Evolutionary conservation across 2,329 filamentous ascomycete genomes (phyloP), one percentile per base, ranked within the genome.

Genomic region (Kalmusia sp.): DNA sequence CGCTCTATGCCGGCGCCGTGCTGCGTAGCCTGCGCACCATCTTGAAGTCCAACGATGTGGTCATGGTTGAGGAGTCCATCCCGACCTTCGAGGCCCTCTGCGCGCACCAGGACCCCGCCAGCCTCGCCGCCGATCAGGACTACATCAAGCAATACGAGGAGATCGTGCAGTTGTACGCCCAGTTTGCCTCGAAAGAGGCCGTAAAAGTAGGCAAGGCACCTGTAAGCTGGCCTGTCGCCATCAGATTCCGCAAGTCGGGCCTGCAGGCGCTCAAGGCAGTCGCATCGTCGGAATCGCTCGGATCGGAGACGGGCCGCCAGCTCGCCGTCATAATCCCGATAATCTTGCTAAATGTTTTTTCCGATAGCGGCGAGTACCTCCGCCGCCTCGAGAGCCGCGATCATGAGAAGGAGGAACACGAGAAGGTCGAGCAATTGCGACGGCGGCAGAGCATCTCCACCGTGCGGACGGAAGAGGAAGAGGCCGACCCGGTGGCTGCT

Each of bases 11-110:
- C 41, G 84, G 85, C 58, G 91, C 90, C 68, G 87, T 97, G 51
- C 85, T 98, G 70, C 90, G 88, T 65, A 90, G 97, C 60, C 84
- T 98, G 68, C 86, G 89, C 61, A 88, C 88, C 51, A 88, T 98
- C 65, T 84, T 98, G 49, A 86, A 87, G 55, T 96, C 92, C 58
- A 87, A 88, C 73, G 92, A 98, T 73, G 89, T 98, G 59, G 91
- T 89, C 63, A 91, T 98, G 87, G 88, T 96, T 57, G 93, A 98
- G 77, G 92, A 93, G 30, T 95, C 92, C 2, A 83, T 96, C 58
- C 85, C 88, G 2, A 92, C 91, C 3, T 97, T 96, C 71, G 87
- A 93, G 66, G 88, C 88, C 21, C 95, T 97, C 69, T 98, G 93
- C 78, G 84, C 87, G 54, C 85, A 96, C 77, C 92, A 96, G 73